A percentile compares a stretch with the other conserved stretches of the same genome.
Conservation (phyloP, 2,329 filamentous ascomycete genomes). For the Ceratocystis smalleyi region DNA sequence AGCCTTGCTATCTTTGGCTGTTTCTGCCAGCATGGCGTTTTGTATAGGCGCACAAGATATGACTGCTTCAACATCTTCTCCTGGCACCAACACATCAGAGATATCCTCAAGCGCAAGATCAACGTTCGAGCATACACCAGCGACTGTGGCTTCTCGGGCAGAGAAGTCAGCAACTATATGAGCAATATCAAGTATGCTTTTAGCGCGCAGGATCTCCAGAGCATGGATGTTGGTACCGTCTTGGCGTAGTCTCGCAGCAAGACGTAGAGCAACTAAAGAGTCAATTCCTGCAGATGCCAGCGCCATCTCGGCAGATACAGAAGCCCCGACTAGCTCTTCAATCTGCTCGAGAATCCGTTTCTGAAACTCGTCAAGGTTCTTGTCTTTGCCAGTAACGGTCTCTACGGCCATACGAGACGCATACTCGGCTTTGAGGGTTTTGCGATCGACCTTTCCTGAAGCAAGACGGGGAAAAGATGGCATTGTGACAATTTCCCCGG, state of each 20-base stretch:
- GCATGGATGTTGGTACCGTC: constrained; percentile 41
- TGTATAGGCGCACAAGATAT: constrained; percentile 59
- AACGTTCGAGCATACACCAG: background rate
- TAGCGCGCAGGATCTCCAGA: constrained; percentile 33
- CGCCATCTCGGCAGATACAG: constrained; percentile 26
- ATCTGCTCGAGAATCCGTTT: background rate
- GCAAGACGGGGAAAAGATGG: constrained; percentile 55
- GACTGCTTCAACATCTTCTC: constrained; percentile 27
- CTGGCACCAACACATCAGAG: background rate
- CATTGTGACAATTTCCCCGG: constrained; percentile 52
- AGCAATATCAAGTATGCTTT: background rate
- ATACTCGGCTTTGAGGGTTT: constrained; percentile 41
- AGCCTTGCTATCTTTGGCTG: constrained; percentile 37
- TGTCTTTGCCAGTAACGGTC: background rate
- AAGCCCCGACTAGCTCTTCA: constrained; percentile 25
- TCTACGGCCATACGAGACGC: constrained; percentile 15
- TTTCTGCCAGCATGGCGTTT: constrained; percentile 65
- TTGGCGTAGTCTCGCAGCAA: constrained; percentile 48
- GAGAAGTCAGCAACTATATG: background rate
- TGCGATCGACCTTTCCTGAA: constrained; percentile 71
- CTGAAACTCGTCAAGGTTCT: background rate
- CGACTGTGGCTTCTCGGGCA: background rate
- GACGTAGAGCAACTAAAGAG: constrained; percentile 34
- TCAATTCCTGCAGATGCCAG: constrained; percentile 47
- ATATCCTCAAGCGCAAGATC: background rate